These are phyloP conservation scores for Coemansia erecta DNA, from an alignment of 192 early-diverging fungal genomes.

Conservation along the genomic window DNA sequence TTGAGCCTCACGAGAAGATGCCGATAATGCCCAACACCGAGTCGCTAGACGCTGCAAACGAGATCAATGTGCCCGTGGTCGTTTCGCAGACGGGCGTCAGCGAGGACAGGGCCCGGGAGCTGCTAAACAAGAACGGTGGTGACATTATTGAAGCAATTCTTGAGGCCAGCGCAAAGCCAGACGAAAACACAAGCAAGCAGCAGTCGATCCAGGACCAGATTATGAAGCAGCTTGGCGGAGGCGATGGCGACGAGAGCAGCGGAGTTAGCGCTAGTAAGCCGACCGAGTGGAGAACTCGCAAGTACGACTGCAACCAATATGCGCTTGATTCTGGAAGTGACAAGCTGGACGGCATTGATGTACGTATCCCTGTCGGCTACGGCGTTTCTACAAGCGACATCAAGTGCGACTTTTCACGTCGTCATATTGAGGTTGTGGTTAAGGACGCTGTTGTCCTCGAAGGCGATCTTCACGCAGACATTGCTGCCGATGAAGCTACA, in stretches of 20 bases:
- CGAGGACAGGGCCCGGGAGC: conserved; percentile 55
- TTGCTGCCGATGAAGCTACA: conserved; percentile 21
- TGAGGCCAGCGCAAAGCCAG: conserved; percentile 27
- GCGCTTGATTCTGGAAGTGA: conserved; percentile 18
- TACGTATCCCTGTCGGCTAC: conserved; percentile 23
- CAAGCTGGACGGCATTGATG: conserved; percentile 37
- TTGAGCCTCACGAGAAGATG: conserved; percentile 35
- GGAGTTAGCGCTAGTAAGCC: conserved; percentile 3
- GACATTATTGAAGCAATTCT: conserved; percentile 66
- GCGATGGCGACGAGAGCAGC: conserved; percentile 6
- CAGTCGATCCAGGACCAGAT: conserved; percentile 30
- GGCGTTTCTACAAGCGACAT: conserved; percentile 16
- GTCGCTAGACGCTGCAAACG: conserved; percentile 12
- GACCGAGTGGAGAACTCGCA: conserved; percentile 32
- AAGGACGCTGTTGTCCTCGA: conserved; percentile 20
- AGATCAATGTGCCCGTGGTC: conserved; percentile 57
- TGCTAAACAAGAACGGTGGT: conserved; percentile 54
- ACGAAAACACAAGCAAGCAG: conserved; percentile 2
- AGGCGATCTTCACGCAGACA: conserved; percentile 30
- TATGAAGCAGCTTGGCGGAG: conserved; percentile 28
- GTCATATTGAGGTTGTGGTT: conserved; percentile 22
- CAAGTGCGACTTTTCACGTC: conserved; percentile 19
- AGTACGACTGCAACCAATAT: conserved; percentile 39
- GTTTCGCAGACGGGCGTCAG: conserved; percentile 59
- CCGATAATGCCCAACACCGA: conserved; percentile 40